Percentiles rank a stretch among this genome's conserved stretches.
Evolutionary conservation across 2,329 filamentous ascomycete genomes (phyloP).

Genomic region (Helotiales sp.): DNA sequence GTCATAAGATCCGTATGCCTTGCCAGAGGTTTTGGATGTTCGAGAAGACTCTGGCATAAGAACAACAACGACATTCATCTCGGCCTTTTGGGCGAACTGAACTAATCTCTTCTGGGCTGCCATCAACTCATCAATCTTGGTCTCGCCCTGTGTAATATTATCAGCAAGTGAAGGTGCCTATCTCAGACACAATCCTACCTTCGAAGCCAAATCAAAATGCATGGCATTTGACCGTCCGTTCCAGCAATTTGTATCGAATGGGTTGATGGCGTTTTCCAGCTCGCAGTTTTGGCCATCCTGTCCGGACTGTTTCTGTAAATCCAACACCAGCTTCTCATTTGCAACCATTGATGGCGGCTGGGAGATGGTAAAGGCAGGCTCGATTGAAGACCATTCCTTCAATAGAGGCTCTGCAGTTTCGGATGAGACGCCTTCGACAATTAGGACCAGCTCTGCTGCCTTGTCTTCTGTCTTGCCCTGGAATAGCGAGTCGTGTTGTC

Average conservation of each 20-base stretch:
- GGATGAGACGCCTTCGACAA: conserved; percentile 61
- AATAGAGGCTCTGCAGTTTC: conserved; percentile 50
- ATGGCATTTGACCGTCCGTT: conserved; percentile 41
- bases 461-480: conserved; percentile 39
- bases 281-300: conserved; percentile 31
- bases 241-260: conserved; percentile 42
- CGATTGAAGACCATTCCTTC: conserved; percentile 47
- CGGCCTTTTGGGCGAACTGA: conserved; percentile 35
- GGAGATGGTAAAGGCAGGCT: conserved; percentile 56
- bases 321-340: conserved; percentile 41
- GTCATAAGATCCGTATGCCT: conserved; percentile 40
- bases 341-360: conserved; percentile 48
- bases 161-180: conserved; percentile 12
- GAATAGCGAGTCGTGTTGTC: conserved; percentile 57
- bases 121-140: conserved; percentile 31
- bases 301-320: conserved; percentile 38
- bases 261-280: conserved; percentile 41
- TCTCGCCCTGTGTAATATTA: conserved; percentile 16
- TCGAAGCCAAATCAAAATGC: conserved; percentile 35
- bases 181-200: conserved; percentile 30
- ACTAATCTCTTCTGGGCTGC: conserved; percentile 34
- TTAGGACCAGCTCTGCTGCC: conserved; percentile 59
- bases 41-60: conserved; percentile 39
- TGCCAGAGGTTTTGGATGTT: conserved; percentile 28
- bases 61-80: conserved; percentile 40